Evolutionary conservation across 2,329 filamentous ascomycete species (phyloP).

Genomic region (Cordyceps javanica): DNA sequence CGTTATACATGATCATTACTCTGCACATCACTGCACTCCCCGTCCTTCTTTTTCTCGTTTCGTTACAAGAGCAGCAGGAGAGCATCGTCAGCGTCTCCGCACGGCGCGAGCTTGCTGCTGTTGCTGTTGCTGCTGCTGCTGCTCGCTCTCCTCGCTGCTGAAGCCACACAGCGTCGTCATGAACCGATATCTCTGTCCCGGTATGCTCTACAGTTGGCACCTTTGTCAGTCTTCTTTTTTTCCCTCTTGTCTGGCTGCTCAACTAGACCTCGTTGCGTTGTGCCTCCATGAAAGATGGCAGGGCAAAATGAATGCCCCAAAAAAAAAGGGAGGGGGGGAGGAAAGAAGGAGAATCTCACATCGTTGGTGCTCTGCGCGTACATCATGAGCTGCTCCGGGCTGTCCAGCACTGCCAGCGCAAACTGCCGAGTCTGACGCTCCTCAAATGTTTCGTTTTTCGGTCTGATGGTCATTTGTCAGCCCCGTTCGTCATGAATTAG

Average conservation of each 20-base stretch:
- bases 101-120: constrained; percentile 6
- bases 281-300: no score
- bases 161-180: constrained; percentile 50
- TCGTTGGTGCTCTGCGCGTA: constrained; percentile 48
- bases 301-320: not conserved
- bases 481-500: not conserved
- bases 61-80: no score
- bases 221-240: not conserved
- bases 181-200: constrained; percentile 50
- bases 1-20: not conserved
- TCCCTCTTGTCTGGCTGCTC: not conserved
- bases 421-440: constrained; percentile 39
- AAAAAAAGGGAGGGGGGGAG: not conserved
- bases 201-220: constrained; percentile 41
- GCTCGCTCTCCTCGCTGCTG: constrained; percentile 17
- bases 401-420: constrained; percentile 49
- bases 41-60: not conserved
- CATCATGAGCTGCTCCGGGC: constrained; percentile 54
- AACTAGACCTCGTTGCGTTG: no score
- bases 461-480: not conserved
- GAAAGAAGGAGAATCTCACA: no score
- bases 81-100: not conserved
- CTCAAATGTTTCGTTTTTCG: constrained; percentile 34
- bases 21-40: not conserved
- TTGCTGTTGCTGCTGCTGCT: not conserved